Evolutionary conservation across 148 eudicot species (phyloP), one percentile per base, ranked within the genome.

Genomic region (Chenopodium suecicum): DNA sequence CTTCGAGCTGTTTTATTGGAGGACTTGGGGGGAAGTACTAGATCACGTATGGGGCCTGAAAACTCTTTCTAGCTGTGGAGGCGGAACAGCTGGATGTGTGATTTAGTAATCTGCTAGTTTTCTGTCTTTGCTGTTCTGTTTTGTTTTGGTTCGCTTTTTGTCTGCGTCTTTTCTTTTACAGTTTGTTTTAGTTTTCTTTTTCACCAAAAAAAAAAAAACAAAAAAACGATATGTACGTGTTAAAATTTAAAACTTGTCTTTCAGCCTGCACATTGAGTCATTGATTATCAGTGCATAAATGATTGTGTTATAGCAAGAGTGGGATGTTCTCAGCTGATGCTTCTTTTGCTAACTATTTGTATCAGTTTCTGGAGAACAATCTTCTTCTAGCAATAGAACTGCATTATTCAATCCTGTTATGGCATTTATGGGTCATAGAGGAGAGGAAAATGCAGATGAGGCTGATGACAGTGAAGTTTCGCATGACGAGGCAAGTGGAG

Each of bases 401-500:
- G 78, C 88, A 16, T 75, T 92, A 66, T 86, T 88, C 82, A 90
- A 91, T n/a, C 92, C 95, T 81, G 90, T 88, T 78, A 89, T 88
- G 87, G 85, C 92, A 60, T 89, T 91, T 84, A 89, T 87, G 93
- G 96, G 94, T 56, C 91, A 89, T 34, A 87, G 87, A 88, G 92
- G 83, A 74, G 92, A 73, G 74, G 94, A 91, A 67, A 79, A 65
- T 74, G 67, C 60, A 23, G 89, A 56, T 71, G 88, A 79, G 31
- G 58, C 81, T 47, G 71, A 88, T 48, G 83, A 11, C 27, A 80
- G 50, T 20, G 85, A 77, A 63, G 74, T 23, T 9, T 44, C 74
- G 2, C 78, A 25, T 7, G 81, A 69, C 41, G 83, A 86, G 73
- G 52, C 27, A 37, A 66, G 20, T 78, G 80, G 34, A 22, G 74